Base-by-base conservation (phyloP, 2,329 filamentous ascomycete species). In the Alternaria brassicicola region DNA sequence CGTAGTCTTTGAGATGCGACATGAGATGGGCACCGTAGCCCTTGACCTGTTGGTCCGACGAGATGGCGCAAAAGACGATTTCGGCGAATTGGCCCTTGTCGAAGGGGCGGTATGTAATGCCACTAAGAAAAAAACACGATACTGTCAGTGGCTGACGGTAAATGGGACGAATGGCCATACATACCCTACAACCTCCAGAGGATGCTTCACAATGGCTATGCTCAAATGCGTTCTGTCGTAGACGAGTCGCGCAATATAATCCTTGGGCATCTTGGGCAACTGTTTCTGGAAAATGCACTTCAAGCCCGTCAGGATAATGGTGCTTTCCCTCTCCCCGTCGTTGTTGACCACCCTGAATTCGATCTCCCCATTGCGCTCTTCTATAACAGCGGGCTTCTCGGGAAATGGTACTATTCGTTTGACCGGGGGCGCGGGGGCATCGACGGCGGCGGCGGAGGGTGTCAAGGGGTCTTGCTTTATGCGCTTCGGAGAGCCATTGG, bases 281-380 rank as follows among this genome's bases (percentile, higher is more conserved):
- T 99, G 95, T 70, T 98, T 98, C 76, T 99, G 95, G 72, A 99
- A 98, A 65, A 99, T 96, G 74, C 93, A 97, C 76, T 98, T 99
- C 54, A 99, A 83, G 13, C 95, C 95, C 0, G 94, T 97, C 58
- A 99, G 84, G 68, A 99, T 96, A 73, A 98, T 96, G 66, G 93
- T 88, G 73, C 91, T 96, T 72, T 97, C 92, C 64, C 90, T 86
- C 35, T 88, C 85, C 70, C 91, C 90, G 74, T 99, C 95, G 74
- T 99, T 99, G 83, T 98, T 98, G 71, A 99, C 95, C 6, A 98
- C 95, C 46, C 93, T 89, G 77, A 98, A 98, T 77, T 98, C 93
- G 68, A 99, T 98, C 65, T 96, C 92, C 72, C 93, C 93, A 73
- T 89, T 91, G 70, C 93, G 90, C 79, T 99, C 95, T 80, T 99